phyloP scores from a whole-genome alignment of 768 basidiomycete species.

The Amanita polypyramis region DNA sequence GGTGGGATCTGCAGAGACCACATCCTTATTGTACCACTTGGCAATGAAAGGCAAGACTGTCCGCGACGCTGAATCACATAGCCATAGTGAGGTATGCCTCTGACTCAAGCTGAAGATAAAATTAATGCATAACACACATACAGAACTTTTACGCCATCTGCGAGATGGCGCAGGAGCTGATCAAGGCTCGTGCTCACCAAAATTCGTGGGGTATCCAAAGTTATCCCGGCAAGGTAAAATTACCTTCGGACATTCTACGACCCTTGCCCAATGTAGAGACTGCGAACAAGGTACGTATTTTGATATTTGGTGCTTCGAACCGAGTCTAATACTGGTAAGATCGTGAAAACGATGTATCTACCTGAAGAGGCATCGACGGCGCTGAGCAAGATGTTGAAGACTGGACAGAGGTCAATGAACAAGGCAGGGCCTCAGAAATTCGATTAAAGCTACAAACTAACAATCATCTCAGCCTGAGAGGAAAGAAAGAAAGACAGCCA shows the following conservation, averaged over 20 bases:
- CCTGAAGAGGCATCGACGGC: constrained; percentile 47
- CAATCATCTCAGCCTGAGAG: constrained; percentile 22
- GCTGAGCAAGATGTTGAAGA: constrained; percentile 35
- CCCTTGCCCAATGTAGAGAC: constrained; percentile 57
- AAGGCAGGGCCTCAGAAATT: constrained; percentile 18
- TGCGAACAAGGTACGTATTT: constrained; percentile 42
- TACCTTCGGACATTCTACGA: constrained; percentile 78
- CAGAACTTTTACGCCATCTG: constrained; percentile 84
- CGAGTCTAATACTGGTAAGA: constrained; percentile 26
- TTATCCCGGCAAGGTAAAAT: constrained; percentile 69
- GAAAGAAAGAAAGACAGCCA: constrained; percentile 39
- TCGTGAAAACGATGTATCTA: constrained; percentile 57
- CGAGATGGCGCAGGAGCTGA: constrained; percentile 83
- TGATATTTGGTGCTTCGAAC: neutral
- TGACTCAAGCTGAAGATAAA: neutral
- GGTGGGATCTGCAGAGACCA: constrained; percentile 69
- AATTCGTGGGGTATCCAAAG: constrained; percentile 70
- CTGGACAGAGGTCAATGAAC: constrained; percentile 18
- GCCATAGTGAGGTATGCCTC: constrained; percentile 53
- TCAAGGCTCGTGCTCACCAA: constrained; percentile 54
- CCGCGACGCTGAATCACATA: constrained; percentile 60
- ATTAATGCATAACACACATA: too few relatives aligned
- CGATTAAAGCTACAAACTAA: neutral
- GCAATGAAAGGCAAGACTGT: constrained; percentile 81
- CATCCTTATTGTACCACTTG: constrained; percentile 75